Evolutionary conservation across 1,284 basidiomycete genomes (phyloP).

Genomic region (Trichosporon sp.): DNA sequence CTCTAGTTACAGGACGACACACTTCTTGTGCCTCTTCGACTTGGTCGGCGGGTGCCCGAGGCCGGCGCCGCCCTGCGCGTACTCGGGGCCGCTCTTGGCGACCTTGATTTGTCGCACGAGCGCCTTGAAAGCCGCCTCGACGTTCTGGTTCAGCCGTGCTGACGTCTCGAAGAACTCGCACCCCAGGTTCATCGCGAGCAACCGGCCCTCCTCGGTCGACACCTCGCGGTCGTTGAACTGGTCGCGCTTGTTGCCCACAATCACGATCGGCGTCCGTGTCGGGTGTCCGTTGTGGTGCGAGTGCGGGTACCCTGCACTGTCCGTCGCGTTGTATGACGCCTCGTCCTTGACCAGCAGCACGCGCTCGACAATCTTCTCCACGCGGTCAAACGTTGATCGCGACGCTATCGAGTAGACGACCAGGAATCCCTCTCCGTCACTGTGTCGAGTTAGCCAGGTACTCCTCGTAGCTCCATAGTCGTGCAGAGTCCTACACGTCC

Average conservation of each 20-base stretch:
- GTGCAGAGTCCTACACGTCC: too few relatives aligned
- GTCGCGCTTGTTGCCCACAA: slow-evolving; percentile 90
- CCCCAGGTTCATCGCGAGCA: slow-evolving; percentile 77
- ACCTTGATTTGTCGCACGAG: slow-evolving; percentile 76
- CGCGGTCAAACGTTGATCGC: slow-evolving; percentile 86
- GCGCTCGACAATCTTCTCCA: slow-evolving; percentile 90
- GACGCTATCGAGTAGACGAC: slow-evolving; percentile 98
- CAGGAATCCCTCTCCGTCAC: slow-evolving; percentile 97
- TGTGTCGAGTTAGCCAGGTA: slow-evolving; percentile 51
- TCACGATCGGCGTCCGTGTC: slow-evolving; percentile 55
- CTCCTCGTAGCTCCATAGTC: too few relatives aligned
- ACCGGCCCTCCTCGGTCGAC: slow-evolving; percentile 78
- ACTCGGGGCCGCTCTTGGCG: slow-evolving; percentile 26
- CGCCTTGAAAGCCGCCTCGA: slow-evolving; percentile 86
- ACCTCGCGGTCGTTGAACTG: slow-evolving; percentile 73
- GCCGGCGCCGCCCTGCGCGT: background rate
- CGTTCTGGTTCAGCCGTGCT: slow-evolving; percentile 91
- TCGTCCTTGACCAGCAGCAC: slow-evolving; percentile 89
- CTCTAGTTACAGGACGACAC: slow-evolving; percentile 45
- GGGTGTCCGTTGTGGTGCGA: background rate
- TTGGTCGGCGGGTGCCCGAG: slow-evolving; percentile 12
- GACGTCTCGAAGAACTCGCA: slow-evolving; percentile 96
- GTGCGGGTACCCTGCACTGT: background rate
- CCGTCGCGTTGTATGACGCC: slow-evolving; percentile 54
- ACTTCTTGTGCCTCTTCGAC: slow-evolving; percentile 46